Base-by-base conservation (phyloP, 257 asterid species). In the Craterostigma plantagineum region DNA sequence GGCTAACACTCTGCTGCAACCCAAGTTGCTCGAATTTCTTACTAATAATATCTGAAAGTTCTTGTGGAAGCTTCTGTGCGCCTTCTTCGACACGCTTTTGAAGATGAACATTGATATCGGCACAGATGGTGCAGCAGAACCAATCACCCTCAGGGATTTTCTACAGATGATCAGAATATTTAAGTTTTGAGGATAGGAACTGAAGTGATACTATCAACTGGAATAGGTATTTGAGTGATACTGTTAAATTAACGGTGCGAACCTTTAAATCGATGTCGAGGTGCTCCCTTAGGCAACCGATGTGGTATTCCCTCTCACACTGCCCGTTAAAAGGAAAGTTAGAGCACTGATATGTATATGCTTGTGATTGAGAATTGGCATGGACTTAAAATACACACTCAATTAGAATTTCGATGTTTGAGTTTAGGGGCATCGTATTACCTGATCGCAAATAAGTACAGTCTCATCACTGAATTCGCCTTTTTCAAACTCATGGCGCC, bases 391-490 rank as follows among this genome's bases (percentile, higher is more conserved):
- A 35, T 14, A 9, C 37, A 45, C n/a, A 38, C 41, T 41, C 46
- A 39, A 45, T 36, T n/a, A 47, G 34, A 12, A 14, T 33, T 53
- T 23, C 49, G 17, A 33, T 14, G 45, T 27, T 38, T 15, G 35
- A 34, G 14, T 37, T 17, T 14, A n/a, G n/a, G 30, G 38, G 36
- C 7, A 44, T 41, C 33, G 42, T 10, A 34, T 12, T 68, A 83
- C 96, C 92, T 90, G 96, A 58, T 83, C 99, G 38, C 99, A 90
- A 11, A 83, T 70, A 44, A 90, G 79, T 46, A 90, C 92, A 33
- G 99, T 90, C 11, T 53, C 67, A 35, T 62, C 80, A 13, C 66
- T 68, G 52, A 90, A 83, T 30, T 45, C 80, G 12, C 66, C 59
- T 47, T 47, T 67, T 62, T 70, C 68, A 61, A 90, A 83, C 51